Conservation (phyloP, 2,329 filamentous ascomycete genomes). For the Pyricularia grisea region DNA sequence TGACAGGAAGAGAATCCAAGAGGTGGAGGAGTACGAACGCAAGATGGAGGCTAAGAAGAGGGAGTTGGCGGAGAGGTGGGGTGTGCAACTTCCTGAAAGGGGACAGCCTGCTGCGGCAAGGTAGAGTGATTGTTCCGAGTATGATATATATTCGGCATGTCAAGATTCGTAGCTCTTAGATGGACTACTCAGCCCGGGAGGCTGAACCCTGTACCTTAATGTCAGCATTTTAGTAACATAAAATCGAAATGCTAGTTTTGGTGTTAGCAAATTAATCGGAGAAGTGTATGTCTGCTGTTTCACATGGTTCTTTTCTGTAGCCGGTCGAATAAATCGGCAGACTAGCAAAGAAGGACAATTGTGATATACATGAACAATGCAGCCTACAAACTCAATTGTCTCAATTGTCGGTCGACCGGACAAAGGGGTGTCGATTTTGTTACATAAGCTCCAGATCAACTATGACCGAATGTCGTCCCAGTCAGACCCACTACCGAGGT, state of each 20-base stretch:
- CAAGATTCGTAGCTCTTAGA: background rate
- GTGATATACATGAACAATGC: background rate
- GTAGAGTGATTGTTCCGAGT: background rate
- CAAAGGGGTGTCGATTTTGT: background rate
- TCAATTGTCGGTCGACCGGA: background rate
- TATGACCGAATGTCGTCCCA: background rate
- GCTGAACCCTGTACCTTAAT: background rate
- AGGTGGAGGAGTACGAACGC: conserved; percentile 51
- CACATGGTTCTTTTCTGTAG: background rate
- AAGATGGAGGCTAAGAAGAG: conserved; percentile 41
- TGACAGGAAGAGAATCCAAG: conserved; percentile 41
- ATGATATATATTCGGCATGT: background rate
- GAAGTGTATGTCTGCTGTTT: background rate
- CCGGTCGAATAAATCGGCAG: background rate
- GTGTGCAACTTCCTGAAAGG: conserved; percentile 12
- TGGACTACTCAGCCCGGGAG: background rate
- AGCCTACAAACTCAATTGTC: background rate
- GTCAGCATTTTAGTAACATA: background rate
- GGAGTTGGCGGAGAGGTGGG: conserved; percentile 36
- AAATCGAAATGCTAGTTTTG: background rate
- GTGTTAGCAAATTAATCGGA: background rate
- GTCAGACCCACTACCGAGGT: background rate
- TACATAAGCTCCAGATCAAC: background rate
- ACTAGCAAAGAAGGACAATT: background rate
- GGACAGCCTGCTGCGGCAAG: background rate